These are phyloP conservation scores for Helianthus annuus DNA, from an alignment of 129 eudicot genomes.

Conservation along the genomic window DNA sequence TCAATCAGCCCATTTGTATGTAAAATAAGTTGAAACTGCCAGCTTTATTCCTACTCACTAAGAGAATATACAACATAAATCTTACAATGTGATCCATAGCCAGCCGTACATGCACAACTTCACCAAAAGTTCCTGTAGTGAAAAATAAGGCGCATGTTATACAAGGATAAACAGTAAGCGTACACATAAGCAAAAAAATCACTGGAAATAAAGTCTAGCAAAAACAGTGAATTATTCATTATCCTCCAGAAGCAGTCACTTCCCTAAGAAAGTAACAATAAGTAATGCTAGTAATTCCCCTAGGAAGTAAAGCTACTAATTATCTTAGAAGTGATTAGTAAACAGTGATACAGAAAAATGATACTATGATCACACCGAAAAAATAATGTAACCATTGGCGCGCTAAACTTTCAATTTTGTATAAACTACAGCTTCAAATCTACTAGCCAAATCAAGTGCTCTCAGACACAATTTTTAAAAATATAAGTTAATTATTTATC, in stretches of 20 bases:
- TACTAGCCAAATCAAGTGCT: neutral
- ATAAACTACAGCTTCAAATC: neutral
- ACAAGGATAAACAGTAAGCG: neutral
- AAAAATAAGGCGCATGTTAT: neutral
- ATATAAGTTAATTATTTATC: neutral
- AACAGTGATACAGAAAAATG: neutral
- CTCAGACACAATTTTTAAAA: neutral
- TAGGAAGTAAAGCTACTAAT: neutral
- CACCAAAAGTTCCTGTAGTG: conserved; percentile 70
- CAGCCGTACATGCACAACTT: conserved; percentile 67
- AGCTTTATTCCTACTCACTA: neutral
- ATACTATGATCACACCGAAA: neutral
- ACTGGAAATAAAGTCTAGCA: neutral
- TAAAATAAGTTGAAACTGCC: neutral
- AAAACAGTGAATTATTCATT: neutral
- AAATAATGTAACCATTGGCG: neutral
- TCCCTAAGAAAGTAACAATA: neutral
- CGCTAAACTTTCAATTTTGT: neutral
- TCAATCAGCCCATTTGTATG: neutral
- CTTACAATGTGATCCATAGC: conserved; percentile 81
- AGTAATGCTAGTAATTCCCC: neutral
- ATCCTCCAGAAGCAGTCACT: neutral
- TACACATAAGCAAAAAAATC: neutral
- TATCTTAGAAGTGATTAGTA: neutral
- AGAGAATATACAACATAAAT: neutral